Conservation (phyloP, 1,139 yeast genomes). For the Blastobotrys ciferrii region DNA sequence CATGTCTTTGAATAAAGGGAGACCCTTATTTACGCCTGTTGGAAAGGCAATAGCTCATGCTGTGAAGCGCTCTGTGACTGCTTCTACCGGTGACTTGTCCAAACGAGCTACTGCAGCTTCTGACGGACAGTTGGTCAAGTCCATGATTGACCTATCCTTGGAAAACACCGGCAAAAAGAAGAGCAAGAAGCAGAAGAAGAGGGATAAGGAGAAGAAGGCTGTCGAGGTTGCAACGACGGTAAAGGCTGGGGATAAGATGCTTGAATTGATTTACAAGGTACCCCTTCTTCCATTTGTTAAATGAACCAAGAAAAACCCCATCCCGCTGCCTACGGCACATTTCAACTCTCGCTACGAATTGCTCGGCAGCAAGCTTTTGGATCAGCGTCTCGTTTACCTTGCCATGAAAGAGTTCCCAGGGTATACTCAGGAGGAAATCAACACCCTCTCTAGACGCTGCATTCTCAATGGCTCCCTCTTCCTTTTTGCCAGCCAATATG, state of each 20-base stretch:
- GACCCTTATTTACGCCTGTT: too few species aligned
- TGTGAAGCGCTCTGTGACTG: too few species aligned
- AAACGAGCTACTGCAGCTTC: too few species aligned
- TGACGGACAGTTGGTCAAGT: background rate
- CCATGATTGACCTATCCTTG: background rate
- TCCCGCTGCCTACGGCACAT: background rate
- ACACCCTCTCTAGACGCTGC: background rate
- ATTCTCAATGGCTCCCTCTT: background rate
- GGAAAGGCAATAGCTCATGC: too few species aligned
- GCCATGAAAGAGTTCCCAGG: background rate
- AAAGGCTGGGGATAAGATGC: background rate
- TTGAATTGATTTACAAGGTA: background rate
- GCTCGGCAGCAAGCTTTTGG: background rate
- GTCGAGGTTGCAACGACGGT: background rate
- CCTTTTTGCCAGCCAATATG: background rate
- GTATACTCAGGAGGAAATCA: background rate
- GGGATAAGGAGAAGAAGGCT: background rate
- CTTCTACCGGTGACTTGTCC: too few species aligned
- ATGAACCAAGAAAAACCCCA: background rate
- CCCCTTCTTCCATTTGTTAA: background rate
- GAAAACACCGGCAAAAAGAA: too few species aligned
- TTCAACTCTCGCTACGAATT: background rate
- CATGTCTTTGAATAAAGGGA: too few species aligned
- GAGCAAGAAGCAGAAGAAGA: too few species aligned
- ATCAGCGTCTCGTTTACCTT: background rate